Conservation (phyloP, 2,329 filamentous ascomycete genomes). For the Chrysoporthe cubensis region DNA sequence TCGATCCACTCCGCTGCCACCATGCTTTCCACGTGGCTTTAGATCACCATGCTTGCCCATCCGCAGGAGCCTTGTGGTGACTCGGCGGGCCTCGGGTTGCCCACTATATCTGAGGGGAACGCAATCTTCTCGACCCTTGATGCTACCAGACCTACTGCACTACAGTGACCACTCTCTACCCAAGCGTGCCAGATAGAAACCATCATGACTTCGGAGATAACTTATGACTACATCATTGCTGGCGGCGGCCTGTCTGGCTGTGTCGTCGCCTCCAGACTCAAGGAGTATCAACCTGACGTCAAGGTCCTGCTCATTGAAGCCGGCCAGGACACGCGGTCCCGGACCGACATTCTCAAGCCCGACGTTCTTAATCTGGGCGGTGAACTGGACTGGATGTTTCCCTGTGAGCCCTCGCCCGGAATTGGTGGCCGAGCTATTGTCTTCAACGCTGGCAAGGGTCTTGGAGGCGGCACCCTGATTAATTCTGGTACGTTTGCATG, state of each 20-base stretch:
- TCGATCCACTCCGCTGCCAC: neutral
- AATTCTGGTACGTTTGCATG: constrained; percentile 40
- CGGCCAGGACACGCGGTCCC: constrained; percentile 38
- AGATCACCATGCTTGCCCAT: neutral
- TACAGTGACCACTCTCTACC: neutral
- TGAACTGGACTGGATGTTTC: constrained; percentile 42
- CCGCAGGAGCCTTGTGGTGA: neutral
- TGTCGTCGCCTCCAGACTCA: constrained; percentile 41
- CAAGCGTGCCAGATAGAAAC: neutral
- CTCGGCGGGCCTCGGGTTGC: neutral
- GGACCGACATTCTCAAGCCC: constrained; percentile 35
- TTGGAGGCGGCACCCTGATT: constrained; percentile 46
- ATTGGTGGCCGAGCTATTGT: constrained; percentile 34
- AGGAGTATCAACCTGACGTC: constrained; percentile 31
- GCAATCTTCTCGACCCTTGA: neutral
- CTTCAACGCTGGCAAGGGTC: constrained; percentile 42
- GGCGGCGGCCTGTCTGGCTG: constrained; percentile 31
- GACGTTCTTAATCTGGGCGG: constrained; percentile 37
- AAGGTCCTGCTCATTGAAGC: constrained; percentile 46
- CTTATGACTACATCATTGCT: constrained; percentile 42
- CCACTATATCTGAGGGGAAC: neutral
- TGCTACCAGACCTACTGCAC: neutral
- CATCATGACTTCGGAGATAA: neutral
- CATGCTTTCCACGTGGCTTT: neutral
- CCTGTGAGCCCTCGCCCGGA: constrained; percentile 37